phyloP scores from a whole-genome alignment of 2,329 filamentous ascomycete genomes.

The Cladorrhinum sp. region DNA sequence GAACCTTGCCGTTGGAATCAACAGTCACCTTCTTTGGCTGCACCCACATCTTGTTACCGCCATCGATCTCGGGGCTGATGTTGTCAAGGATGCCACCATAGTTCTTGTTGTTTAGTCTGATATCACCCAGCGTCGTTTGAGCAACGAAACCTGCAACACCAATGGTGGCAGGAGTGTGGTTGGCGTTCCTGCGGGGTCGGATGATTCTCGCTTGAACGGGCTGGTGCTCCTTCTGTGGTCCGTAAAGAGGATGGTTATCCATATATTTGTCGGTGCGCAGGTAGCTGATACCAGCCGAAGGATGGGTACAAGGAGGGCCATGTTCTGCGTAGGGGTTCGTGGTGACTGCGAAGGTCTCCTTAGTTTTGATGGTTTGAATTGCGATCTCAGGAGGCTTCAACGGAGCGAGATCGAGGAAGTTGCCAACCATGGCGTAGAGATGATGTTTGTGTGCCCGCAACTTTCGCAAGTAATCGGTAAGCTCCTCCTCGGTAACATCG shows the following conservation, averaged over 20 bases:
- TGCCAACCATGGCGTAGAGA: constrained; percentile 54
- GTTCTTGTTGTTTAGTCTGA: constrained; percentile 37
- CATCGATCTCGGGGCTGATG: constrained; percentile 46
- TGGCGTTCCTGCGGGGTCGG: constrained; percentile 36
- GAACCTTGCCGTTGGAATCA: constrained; percentile 50
- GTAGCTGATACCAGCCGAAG: constrained; percentile 62
- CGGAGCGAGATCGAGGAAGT: constrained; percentile 61
- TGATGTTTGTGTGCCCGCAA: constrained; percentile 50
- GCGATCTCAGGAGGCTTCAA: constrained; percentile 34
- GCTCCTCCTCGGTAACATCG: constrained; percentile 49
- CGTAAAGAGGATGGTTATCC: constrained; percentile 60
- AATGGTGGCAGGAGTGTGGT: constrained; percentile 40
- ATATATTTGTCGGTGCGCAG: constrained; percentile 53
- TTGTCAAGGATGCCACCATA: constrained; percentile 9
- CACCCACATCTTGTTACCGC: constrained; percentile 56
- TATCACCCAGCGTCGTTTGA: constrained; percentile 41
- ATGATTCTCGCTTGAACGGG: constrained; percentile 53
- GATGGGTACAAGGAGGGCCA: constrained; percentile 60
- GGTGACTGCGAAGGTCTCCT: constrained; percentile 22
- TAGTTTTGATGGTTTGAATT: background rate
- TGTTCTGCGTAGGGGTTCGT: constrained; percentile 47
- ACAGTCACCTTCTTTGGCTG: constrained; percentile 43
- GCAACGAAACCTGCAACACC: constrained; percentile 56
- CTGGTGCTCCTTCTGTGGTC: constrained; percentile 51
- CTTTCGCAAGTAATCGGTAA: constrained; percentile 50